phyloP scores from a whole-genome alignment of 768 basidiomycete genomes.

The Melanogaster broomeanus region DNA sequence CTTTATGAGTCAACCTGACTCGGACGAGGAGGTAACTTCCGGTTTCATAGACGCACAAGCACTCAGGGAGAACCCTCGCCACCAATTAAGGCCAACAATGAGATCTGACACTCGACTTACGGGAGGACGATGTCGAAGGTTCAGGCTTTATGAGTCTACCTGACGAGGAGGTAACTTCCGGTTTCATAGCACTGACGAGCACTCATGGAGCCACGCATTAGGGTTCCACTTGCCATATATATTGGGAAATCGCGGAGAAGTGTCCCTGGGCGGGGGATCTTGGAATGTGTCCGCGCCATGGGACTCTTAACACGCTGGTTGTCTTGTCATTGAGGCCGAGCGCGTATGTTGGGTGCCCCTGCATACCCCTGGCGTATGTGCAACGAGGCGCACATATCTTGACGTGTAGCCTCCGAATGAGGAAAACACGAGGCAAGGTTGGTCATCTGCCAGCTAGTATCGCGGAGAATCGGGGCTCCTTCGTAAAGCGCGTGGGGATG shows the following conservation, averaged over 20 bases:
- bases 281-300: no score
- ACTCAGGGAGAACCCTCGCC: not conserved
- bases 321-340: no score
- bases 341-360: no score
- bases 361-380: not conserved
- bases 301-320: no score
- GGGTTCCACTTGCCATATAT: not conserved
- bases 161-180: not conserved
- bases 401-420: conserved; percentile 9
- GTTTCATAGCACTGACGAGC: not conserved
- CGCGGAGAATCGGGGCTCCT: conserved; percentile 11
- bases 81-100: not conserved
- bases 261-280: not conserved
- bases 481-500: not conserved
- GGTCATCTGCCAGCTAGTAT: conserved; percentile 12
- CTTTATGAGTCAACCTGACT: no score
- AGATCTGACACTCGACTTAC: not conserved
- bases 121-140: not conserved
- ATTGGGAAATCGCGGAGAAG: not conserved
- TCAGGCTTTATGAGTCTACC: not conserved
- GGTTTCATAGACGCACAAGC: no score
- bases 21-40: no score
- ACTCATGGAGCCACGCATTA: not conserved
- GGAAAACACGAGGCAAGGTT: conserved; percentile 15
- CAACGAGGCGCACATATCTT: conserved; percentile 4